A percentile compares a stretch with the other conserved stretches of the same genome.
phyloP scores from a whole-genome alignment of 2,329 filamentous ascomycete species.

The Gremmenia infestans region DNA sequence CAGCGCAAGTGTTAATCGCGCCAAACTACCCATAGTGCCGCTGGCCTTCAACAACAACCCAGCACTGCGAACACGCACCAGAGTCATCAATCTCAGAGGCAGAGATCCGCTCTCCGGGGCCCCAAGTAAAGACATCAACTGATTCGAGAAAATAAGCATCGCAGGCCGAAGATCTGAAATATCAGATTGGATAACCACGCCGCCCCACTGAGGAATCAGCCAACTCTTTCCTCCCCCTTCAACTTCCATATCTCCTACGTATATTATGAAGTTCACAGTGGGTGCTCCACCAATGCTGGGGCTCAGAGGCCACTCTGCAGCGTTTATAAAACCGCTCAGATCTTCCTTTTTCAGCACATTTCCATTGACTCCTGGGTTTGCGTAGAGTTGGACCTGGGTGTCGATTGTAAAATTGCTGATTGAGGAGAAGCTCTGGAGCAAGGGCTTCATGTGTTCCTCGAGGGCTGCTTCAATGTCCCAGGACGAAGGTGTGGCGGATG shows the following conservation, averaged over 20 bases:
- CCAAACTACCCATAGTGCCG: slow-evolving; percentile 88
- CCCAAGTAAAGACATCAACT: slow-evolving; percentile 82
- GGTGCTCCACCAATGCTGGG: slow-evolving; percentile 90
- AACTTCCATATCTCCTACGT: slow-evolving; percentile 59
- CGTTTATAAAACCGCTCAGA: slow-evolving; percentile 91
- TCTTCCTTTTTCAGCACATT: slow-evolving; percentile 75
- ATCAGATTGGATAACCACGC: slow-evolving; percentile 54
- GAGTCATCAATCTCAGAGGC: slow-evolving; percentile 76
- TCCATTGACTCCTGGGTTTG: slow-evolving; percentile 56
- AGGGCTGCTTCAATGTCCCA: slow-evolving; percentile 89
- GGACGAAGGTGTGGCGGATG: slow-evolving; percentile 68
- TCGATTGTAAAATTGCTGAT: slow-evolving; percentile 97
- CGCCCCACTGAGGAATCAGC: slow-evolving; percentile 96
- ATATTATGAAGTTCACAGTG: slow-evolving; percentile 94
- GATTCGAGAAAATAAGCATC: slow-evolving; percentile 84
- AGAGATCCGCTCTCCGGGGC: slow-evolving; percentile 79
- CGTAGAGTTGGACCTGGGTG: slow-evolving; percentile 93
- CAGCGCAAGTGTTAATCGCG: slow-evolving; percentile 76
- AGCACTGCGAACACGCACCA: slow-evolving; percentile 79
- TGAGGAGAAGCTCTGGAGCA: slow-evolving; percentile 70
- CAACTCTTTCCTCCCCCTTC: slow-evolving; percentile 58
- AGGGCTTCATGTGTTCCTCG: slow-evolving; percentile 72
- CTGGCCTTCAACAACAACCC: slow-evolving; percentile 84
- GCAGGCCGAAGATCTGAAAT: slow-evolving; percentile 69
- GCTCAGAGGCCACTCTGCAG: slow-evolving; percentile 93